Percentiles rank a stretch among this genome's conserved stretches.
These are phyloP conservation scores for Termitomyces sp. DNA, from an alignment of 768 basidiomycete genomes.

Conservation along the genomic window DNA sequence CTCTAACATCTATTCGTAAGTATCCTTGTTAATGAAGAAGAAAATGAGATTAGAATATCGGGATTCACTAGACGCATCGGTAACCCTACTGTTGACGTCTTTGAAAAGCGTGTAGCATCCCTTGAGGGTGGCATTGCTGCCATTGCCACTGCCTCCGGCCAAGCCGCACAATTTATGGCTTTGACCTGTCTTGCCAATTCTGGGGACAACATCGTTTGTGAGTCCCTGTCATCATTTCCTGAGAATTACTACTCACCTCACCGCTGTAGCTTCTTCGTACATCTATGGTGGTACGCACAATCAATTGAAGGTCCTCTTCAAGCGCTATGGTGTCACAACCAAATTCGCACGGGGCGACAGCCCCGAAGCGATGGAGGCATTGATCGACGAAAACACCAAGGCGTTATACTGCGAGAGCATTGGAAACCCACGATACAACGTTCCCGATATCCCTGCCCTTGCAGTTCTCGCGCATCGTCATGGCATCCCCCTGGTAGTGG, in stretches of 20 bases:
- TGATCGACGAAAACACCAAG: slow-evolving; percentile 61
- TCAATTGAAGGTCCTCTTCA: slow-evolving; percentile 54
- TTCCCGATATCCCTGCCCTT: slow-evolving; percentile 51
- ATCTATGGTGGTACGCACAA: slow-evolving; percentile 42
- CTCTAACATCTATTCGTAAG: slow-evolving; percentile 7
- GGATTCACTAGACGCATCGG: slow-evolving; percentile 8
- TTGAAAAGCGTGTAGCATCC: slow-evolving; percentile 63
- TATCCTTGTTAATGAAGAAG: neutral
- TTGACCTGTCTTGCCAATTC: slow-evolving; percentile 47
- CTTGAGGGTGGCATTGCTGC: slow-evolving; percentile 65
- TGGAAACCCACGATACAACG: slow-evolving; percentile 59
- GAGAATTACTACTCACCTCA: neutral
- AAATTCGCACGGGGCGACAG: slow-evolving; percentile 52
- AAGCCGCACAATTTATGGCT: slow-evolving; percentile 62
- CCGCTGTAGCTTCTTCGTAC: slow-evolving; percentile 5
- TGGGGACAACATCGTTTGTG: slow-evolving; percentile 68
- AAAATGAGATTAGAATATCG: neutral
- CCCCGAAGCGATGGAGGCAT: slow-evolving; percentile 44
- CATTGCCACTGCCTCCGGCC: slow-evolving; percentile 57
- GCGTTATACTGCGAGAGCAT: slow-evolving; percentile 60
- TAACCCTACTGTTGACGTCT: slow-evolving; percentile 41
- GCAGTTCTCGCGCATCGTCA: slow-evolving; percentile 64
- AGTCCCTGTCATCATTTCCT: slow-evolving; percentile 31
- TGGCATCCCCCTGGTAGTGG: slow-evolving; percentile 62
- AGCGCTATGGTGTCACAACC: slow-evolving; percentile 44